phyloP scores from a whole-genome alignment of 192 early-diverging fungal genomes.

The Backusella australiensis region DNA sequence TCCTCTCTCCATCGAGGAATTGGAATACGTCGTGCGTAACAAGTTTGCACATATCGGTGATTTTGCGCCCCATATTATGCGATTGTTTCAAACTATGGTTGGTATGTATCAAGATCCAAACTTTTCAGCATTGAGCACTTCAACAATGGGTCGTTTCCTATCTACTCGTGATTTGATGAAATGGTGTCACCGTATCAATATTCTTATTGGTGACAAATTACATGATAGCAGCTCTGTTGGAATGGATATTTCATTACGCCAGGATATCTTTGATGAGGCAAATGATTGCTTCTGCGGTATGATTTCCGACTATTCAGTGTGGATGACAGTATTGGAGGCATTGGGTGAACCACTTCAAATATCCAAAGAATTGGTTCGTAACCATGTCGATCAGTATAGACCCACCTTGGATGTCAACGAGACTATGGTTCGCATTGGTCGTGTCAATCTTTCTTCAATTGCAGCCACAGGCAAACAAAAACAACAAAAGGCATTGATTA shows the following conservation, averaged over 20 bases:
- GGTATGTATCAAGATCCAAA: conserved; percentile 46
- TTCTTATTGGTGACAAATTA: conserved; percentile 37
- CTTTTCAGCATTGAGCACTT: conserved; percentile 41
- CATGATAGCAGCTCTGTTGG: conserved; percentile 12
- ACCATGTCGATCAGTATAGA: conserved; percentile 65
- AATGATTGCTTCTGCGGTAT: conserved; percentile 85
- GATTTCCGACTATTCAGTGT: conserved; percentile 65
- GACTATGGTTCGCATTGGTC: conserved; percentile 48
- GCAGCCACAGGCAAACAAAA: conserved; percentile 28
- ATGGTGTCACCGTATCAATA: conserved; percentile 80
- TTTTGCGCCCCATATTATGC: conserved; percentile 53
- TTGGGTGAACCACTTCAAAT: conserved; percentile 73
- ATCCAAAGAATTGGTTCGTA: conserved; percentile 62
- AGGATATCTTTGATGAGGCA: conserved; percentile 80
- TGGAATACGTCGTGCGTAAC: conserved; percentile 59
- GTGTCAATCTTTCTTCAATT: conserved; percentile 48
- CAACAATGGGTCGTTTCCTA: conserved; percentile 53
- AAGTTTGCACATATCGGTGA: conserved; percentile 52
- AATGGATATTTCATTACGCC: conserved; percentile 44
- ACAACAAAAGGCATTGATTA: conserved; percentile 28
- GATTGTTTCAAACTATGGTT: conserved; percentile 48
- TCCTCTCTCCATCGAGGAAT: conserved; percentile 58
- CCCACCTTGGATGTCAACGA: conserved; percentile 53
- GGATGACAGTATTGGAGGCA: conserved; percentile 57
- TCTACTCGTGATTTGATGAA: conserved; percentile 89